Base-by-base conservation (phyloP, 2,329 filamentous ascomycete species). In the Pseudogymnoascus sp. region DNA sequence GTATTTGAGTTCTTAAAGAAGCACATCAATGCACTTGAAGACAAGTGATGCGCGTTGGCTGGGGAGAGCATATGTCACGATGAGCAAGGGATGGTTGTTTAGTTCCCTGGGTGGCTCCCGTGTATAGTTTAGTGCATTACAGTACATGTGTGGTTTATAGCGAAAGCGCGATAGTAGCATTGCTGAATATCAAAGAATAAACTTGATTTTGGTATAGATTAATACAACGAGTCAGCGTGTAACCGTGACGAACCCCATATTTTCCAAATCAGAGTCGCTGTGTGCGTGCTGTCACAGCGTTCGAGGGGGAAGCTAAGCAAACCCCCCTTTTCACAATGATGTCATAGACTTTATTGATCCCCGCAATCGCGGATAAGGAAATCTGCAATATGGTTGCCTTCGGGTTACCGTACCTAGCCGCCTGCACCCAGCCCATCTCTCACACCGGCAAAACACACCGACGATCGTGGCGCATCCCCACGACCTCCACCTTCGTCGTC, bases 1-100 rank as follows among this genome's bases (percentile, higher is more conserved):
- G 88, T 87, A 39, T 95, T 94, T 72, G 91, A 95, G 76, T 87
- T 91, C 69, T 82, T 90, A 69, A 94, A 94, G 77, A 87, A 86
- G 73, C 79, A 80, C 66, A 70, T 73, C 42, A 72, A 73, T 68
- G 67, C 69, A 49, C 62, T 73, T 49, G 71, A 72, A 49, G 70
- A 71, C 60, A 71, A 62, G 23, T 62, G 41, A 61, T 16, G 14
- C 14, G 23, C 14, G 4, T 16, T 52, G 23, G 14, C 42, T 28
- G 23, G 23, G 11, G 41, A 49, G 12, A 16, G 42, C 42, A 52
- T 52, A 52, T 52, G 42, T 52, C 42, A 52, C 42, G 42, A 52
- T 52, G 42, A 52, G 42, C 42, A 52, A 16, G 42, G 42, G 42
- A 14, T 23, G 23, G 42, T 25, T 52, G 42, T 52, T 52, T 52